phyloP scores from a whole-genome alignment of 2,329 filamentous ascomycete genomes.

The Diaporthe nobilis region DNA sequence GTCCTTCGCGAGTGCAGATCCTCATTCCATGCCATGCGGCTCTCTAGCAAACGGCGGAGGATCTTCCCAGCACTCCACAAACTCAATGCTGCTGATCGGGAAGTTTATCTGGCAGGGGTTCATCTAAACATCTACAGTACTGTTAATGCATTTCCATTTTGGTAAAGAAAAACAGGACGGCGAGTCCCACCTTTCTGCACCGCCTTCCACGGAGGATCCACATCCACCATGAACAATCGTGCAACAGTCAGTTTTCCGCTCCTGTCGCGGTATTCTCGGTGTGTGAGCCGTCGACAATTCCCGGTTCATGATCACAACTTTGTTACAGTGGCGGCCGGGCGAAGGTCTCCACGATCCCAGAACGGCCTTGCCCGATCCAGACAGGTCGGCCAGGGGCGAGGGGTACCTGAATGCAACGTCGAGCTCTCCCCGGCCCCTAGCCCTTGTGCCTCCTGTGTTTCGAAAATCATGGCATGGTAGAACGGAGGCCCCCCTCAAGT shows the following conservation, averaged over 20 bases:
- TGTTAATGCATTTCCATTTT: slow-evolving; percentile 21
- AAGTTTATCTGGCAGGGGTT: slow-evolving; percentile 29
- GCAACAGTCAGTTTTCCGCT: neutral
- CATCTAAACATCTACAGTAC: slow-evolving; percentile 14
- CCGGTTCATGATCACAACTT: neutral
- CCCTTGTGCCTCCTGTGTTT: slow-evolving; percentile 26
- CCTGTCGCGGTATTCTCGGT: neutral
- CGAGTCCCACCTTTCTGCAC: slow-evolving; percentile 8
- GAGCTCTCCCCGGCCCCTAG: slow-evolving; percentile 14
- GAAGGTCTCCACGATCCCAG: neutral
- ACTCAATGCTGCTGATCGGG: slow-evolving; percentile 21
- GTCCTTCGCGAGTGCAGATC: slow-evolving; percentile 16
- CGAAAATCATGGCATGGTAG: neutral
- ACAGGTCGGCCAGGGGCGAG: neutral
- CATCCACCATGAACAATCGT: neutral
- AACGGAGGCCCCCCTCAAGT: slow-evolving; percentile 18
- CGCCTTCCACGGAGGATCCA: neutral
- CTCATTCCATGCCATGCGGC: slow-evolving; percentile 29
- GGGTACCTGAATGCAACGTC: slow-evolving; percentile 8
- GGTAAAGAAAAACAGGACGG: neutral
- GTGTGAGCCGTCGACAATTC: neutral
- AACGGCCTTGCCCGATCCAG: slow-evolving; percentile 13
- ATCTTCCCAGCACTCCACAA: slow-evolving; percentile 30
- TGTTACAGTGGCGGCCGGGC: neutral
- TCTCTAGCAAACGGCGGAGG: slow-evolving; percentile 9